A percentile compares a stretch with the other conserved stretches of the same genome.
Conservation (phyloP, 1,284 basidiomycete genomes). For the Ceratobasidium papillatum region DNA sequence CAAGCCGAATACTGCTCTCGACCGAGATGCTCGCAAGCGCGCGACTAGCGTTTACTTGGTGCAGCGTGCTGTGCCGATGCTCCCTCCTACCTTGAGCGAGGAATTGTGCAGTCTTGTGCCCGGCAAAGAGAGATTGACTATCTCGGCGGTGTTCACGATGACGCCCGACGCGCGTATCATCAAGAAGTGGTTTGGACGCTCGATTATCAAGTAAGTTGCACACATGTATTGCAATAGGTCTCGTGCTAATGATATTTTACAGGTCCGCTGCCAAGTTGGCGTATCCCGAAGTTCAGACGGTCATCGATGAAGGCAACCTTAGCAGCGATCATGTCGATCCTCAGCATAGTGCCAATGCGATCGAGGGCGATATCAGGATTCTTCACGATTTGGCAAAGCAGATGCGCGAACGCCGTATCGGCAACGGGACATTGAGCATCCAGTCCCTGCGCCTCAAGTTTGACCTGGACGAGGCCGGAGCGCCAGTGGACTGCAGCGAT, state of each 20-base stretch:
- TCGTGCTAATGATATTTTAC: neutral
- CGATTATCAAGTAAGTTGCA: slow-evolving; percentile 79
- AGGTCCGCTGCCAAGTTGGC: slow-evolving; percentile 89
- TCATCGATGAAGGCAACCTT: slow-evolving; percentile 75
- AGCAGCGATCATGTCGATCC: slow-evolving; percentile 63
- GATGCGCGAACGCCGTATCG: slow-evolving; percentile 77
- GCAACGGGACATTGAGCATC: slow-evolving; percentile 81
- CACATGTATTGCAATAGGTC: neutral
- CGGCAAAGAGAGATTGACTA: slow-evolving; percentile 86
- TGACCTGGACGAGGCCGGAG: slow-evolving; percentile 81
- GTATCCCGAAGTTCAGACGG: slow-evolving; percentile 81
- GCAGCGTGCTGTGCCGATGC: slow-evolving; percentile 95
- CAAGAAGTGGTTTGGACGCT: slow-evolving; percentile 92
- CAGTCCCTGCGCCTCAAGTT: slow-evolving; percentile 81
- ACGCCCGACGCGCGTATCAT: slow-evolving; percentile 82
- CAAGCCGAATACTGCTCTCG: slow-evolving; percentile 94
- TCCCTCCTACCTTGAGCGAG: slow-evolving; percentile 90
- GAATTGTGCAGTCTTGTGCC: slow-evolving; percentile 92
- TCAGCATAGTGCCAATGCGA: slow-evolving; percentile 63
- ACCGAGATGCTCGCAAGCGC: slow-evolving; percentile 96
- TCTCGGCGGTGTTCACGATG: slow-evolving; percentile 89
- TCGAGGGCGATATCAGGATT: slow-evolving; percentile 80
- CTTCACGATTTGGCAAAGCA: slow-evolving; percentile 77
- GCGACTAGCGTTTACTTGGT: slow-evolving; percentile 97
- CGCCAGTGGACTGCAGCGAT: slow-evolving; percentile 81